phyloP scores from a whole-genome alignment of 768 basidiomycete genomes.

The Suillus fuscotomentosus region DNA sequence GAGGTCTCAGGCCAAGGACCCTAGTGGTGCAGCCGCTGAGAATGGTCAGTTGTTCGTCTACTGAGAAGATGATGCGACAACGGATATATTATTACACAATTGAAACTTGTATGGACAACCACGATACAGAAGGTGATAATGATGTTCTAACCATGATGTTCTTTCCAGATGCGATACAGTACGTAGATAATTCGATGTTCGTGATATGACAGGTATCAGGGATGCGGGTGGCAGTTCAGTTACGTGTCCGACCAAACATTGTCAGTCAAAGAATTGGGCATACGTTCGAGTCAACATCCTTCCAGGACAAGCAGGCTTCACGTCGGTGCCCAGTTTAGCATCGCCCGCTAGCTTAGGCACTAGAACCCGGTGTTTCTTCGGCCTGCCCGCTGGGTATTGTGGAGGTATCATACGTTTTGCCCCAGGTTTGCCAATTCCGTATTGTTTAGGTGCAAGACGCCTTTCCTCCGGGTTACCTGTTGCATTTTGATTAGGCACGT shows the following conservation, averaged over 20 bases:
- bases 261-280: slow-evolving; percentile 28
- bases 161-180: background rate
- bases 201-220: background rate
- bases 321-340: background rate
- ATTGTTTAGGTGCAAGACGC: background rate
- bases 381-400: background rate
- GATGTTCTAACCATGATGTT: background rate
- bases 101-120: background rate
- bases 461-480: background rate
- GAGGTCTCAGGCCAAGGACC: background rate
- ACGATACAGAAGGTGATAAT: background rate
- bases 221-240: background rate
- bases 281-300: slow-evolving; percentile 14
- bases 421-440: background rate
- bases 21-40: slow-evolving; percentile 5
- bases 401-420: background rate
- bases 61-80: slow-evolving; percentile 2
- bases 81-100: background rate
- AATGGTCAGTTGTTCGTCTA: slow-evolving; percentile 24
- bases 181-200: too few species aligned
- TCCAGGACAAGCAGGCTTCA: slow-evolving; percentile 4
- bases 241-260: slow-evolving; percentile 3
- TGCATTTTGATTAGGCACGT: background rate
- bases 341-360: slow-evolving; percentile 2
- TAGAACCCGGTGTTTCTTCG: background rate